Evolutionary conservation across 1,139 yeast genomes (phyloP).

Genomic region (Debaryomyces subglobosus): DNA sequence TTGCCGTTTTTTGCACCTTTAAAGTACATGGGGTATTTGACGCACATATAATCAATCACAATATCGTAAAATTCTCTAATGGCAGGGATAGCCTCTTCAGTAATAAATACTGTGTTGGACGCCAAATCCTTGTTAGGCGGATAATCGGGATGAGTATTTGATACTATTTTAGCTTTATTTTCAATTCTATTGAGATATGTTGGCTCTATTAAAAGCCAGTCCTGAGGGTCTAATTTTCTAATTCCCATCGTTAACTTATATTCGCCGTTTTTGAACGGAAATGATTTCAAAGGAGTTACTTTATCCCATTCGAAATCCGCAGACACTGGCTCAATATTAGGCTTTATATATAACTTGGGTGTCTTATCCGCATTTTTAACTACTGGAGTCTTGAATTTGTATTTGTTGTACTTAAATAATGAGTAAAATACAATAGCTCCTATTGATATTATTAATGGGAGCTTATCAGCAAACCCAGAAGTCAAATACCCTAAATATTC

Average conservation of each 20-base stretch:
- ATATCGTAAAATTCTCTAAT: constrained; percentile 37
- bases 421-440: background rate
- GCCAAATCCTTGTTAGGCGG: constrained; percentile 26
- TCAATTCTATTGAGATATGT: constrained; percentile 29
- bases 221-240: constrained; percentile 32
- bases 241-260: constrained; percentile 31
- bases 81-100: constrained; percentile 28
- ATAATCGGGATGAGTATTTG: constrained; percentile 48
- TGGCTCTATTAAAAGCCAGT: constrained; percentile 43
- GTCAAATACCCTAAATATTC: background rate
- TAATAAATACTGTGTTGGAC: constrained; percentile 33
- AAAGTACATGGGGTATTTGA: constrained; percentile 41
- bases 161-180: constrained; percentile 21
- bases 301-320: constrained; percentile 22
- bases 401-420: background rate
- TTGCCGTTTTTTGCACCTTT: constrained; percentile 14
- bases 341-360: background rate
- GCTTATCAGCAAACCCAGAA: background rate
- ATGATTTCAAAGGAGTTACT: constrained; percentile 19
- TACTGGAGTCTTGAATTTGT: background rate
- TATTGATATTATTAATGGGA: background rate
- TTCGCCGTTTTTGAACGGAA: constrained; percentile 23
- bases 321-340: constrained; percentile 17
- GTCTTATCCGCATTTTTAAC: background rate
- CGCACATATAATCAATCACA: constrained; percentile 28